phyloP scores from a whole-genome alignment of 352 stramenopile genomes.

The Globisporangium takayamanum region DNA sequence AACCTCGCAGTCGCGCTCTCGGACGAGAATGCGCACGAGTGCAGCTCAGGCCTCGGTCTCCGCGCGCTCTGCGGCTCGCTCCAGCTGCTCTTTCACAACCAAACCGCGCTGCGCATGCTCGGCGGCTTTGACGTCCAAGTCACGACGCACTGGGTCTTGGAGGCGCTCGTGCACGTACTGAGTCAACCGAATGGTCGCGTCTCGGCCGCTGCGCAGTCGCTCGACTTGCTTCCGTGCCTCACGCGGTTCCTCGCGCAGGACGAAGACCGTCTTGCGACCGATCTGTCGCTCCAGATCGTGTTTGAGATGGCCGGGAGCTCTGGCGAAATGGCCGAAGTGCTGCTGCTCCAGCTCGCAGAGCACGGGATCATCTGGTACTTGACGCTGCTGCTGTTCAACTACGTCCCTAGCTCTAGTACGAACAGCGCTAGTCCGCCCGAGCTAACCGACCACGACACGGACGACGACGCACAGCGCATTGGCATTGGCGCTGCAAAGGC shows the following conservation, averaged over 20 bases:
- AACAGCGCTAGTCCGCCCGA: no score
- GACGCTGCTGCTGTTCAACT: slow-evolving; percentile 71
- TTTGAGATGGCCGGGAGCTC: slow-evolving; percentile 76
- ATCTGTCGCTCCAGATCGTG: slow-evolving; percentile 76
- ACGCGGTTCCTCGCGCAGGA: slow-evolving; percentile 69
- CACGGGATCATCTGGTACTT: slow-evolving; percentile 83
- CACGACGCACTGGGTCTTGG: slow-evolving; percentile 72
- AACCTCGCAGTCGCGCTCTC: slow-evolving; percentile 68
- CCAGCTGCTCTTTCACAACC: slow-evolving; percentile 72
- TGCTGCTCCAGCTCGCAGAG: slow-evolving; percentile 73
- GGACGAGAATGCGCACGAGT: slow-evolving; percentile 68
- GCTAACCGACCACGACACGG: slow-evolving; percentile 2
- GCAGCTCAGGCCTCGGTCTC: slow-evolving; percentile 65
- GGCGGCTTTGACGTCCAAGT: slow-evolving; percentile 59
- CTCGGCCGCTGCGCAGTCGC: slow-evolving; percentile 70
- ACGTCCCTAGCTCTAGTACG: slow-evolving; percentile 20
- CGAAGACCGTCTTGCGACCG: slow-evolving; percentile 57
- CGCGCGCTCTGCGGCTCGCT: slow-evolving; percentile 69
- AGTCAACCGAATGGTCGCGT: slow-evolving; percentile 77
- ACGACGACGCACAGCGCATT: slow-evolving; percentile 53
- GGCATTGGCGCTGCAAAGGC: slow-evolving; percentile 69
- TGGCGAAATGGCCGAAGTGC: slow-evolving; percentile 75
- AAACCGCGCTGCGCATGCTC: slow-evolving; percentile 41
- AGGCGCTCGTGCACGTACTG: slow-evolving; percentile 78
- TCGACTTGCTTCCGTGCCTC: slow-evolving; percentile 75